These are phyloP conservation scores for Plasmopara viticola DNA, from an alignment of 352 stramenopile species.

Conservation along the genomic window DNA sequence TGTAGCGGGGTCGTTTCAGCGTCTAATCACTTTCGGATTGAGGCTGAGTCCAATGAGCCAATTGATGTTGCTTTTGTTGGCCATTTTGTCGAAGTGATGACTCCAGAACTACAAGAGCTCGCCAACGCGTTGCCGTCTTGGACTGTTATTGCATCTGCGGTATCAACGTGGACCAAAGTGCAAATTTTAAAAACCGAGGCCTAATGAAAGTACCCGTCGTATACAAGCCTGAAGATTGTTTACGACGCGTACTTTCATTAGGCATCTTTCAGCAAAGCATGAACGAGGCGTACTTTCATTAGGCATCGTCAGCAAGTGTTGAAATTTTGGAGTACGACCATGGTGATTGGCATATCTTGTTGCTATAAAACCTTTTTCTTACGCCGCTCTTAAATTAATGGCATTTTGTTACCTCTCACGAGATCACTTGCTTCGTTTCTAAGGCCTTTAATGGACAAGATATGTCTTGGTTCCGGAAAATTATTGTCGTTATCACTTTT, in stretches of 20 bases:
- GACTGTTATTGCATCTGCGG: constrained; percentile 31
- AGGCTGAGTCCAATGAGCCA: constrained; percentile 36
- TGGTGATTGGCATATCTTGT: no score
- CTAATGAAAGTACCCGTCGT: constrained; percentile 1
- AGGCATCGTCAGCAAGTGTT: no score
- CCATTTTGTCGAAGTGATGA: constrained; percentile 54
- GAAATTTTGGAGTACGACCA: no score
- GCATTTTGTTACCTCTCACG: no score
- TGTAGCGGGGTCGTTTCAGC: constrained; percentile 45
- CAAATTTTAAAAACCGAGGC: constrained; percentile 43
- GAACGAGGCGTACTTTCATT: no score
- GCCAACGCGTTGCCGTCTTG: constrained; percentile 39
- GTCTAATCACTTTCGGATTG: constrained; percentile 74
- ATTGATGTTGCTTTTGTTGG: constrained; percentile 62
- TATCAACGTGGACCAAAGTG: constrained; percentile 56
- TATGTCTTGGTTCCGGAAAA: no score
- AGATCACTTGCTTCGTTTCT: no score
- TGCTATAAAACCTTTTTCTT: no score
- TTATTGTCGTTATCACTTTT: constrained; percentile 4
- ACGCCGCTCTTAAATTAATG: no score
- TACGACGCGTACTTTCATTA: no score
- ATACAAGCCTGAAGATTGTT: constrained; percentile 20
- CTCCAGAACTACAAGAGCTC: constrained; percentile 45
- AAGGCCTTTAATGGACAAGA: no score
- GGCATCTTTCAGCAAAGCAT: no score